Evolutionary conservation across 176 grass and related monocot species (phyloP).

Genomic region (Musa acuminata): DNA sequence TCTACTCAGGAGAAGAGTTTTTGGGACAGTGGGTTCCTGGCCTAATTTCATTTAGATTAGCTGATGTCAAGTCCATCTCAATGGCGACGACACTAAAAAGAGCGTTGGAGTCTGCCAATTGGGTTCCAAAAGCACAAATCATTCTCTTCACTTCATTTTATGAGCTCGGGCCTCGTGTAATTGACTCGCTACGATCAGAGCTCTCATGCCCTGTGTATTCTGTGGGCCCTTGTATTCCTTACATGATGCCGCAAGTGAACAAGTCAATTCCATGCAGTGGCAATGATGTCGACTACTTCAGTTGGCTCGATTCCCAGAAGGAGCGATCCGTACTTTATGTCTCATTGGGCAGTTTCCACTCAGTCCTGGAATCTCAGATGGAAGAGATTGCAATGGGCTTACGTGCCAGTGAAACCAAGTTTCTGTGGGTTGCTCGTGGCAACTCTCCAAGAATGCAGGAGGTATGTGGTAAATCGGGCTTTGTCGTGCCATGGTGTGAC

Average conservation of each 20-base stretch:
- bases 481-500: slow-evolving; percentile 41
- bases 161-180: slow-evolving; percentile 24
- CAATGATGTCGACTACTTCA: slow-evolving; percentile 18
- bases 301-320: slow-evolving; percentile 30
- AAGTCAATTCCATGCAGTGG: not conserved
- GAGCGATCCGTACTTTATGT: slow-evolving; percentile 30
- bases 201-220: slow-evolving; percentile 18
- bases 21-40: slow-evolving; percentile 14
- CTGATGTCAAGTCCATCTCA: slow-evolving; percentile 18
- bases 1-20: slow-evolving; percentile 21
- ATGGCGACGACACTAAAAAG: not conserved
- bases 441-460: slow-evolving; percentile 22
- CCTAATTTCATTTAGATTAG: slow-evolving; percentile 12
- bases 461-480: slow-evolving; percentile 11
- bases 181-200: slow-evolving; percentile 28
- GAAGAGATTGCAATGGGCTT: slow-evolving; percentile 41
- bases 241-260: slow-evolving; percentile 9
- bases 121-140: slow-evolving; percentile 25
- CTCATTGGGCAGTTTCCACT: slow-evolving; percentile 43
- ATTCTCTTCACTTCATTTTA: slow-evolving; percentile 48
- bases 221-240: slow-evolving; percentile 40
- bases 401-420: slow-evolving; percentile 14
- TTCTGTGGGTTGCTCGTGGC: slow-evolving; percentile 31
- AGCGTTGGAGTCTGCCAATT: not conserved
- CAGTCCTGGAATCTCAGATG: slow-evolving; percentile 30